Base-by-base conservation (phyloP, 1,284 basidiomycete genomes). In the Ceraceosorus guamensis region DNA sequence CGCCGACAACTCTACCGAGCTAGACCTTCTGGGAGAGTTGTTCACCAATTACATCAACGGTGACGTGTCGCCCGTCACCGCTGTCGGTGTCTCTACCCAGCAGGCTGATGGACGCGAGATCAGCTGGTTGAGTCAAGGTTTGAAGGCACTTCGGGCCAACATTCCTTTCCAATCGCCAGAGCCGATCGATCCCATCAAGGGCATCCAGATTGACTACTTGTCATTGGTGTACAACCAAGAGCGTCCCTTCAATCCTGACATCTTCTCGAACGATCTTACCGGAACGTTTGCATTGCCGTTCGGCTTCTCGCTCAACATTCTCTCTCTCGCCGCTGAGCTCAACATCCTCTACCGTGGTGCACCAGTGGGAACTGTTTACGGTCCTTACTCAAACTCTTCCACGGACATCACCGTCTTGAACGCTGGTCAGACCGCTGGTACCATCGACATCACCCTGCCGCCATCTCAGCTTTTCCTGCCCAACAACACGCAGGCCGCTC, bases 21-120 rank as follows among this genome's bases (percentile, higher is more conserved):
- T 89, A 46, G 78, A 78, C 6, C 67, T 76, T 14, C 76, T 87
- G 51, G 85, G 85, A 2, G 71, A 82, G 56, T 78, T 89, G 46
- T 88, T 89, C 74, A 87, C 86, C 13, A 81, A 82, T 52, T 88
- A 87, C 75, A 79, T 89, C 65, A 88, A 88, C 67, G 81, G 84
- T 18, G 81, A 84, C 41, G 75, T 72, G 7, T 82, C 85, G 1
- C 79, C 78, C 4, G 84, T 87, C 39, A 67, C 83, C 56, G 87
- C 86, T 2, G 78, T 76, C 4, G 87, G 87, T 39, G 74, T 65
- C 4, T 63, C 57, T 73, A 66, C 86, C 81, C 34, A 82, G 81
- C 24, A 72, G 80, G n/a, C 85, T 82, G 68, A 63, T 72, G 52
- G 85, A 83, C 66, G 82, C 11, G 68, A 77, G 14, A 82, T 88